Evolutionary conservation across 805 yeast genomes (phyloP), one percentile per base, ranked within the genome.

Genomic region (Kockiozyma suomiensis): DNA sequence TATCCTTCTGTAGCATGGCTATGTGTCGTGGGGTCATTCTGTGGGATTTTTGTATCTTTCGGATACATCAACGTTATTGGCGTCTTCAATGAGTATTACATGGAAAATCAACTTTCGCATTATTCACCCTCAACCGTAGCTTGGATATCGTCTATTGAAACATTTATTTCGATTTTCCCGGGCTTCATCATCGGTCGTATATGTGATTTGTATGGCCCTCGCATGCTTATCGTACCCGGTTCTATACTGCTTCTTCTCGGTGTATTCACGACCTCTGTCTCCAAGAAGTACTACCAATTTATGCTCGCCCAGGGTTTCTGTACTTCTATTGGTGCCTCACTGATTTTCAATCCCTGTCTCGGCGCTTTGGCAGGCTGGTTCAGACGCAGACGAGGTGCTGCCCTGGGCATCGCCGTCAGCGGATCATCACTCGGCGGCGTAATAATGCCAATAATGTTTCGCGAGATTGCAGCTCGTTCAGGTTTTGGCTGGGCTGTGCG

Each of bases 401-500:
- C 81, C 5, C 72, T 76, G 19, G 80, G 82, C 5, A 61, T 80
- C 6, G 80, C 80, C 0, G 78, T 81, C 1, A 65, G 78, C 5
- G 85, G 85, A 7, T 81, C 84, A 0, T 76, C 83, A 3, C 66
- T 81, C 10, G 85, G 85, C 2, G 82, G 84, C 13, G 70, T 79
- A 55, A 58, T 78, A 21, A 79, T 79, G 68, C 82, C 85, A 10
- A 70, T 80, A 45, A 75, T 79, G 75, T 74, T 81, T 21, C 75
- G 79, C 49, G 69, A 69, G 21, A 68, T 81, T 48, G 75, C 78
- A 52, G 61, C 67, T 4, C 65, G 69, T 54, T 43, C 80, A 17
- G 86, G 86, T 0, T 82, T 80, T 65, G 75, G 73, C 12, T 82
- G 86, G 85, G 79, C 82, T 2, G 74, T 80, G 46, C 74, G 86